Conservation (phyloP, 164 flowering plant genomes). For the Annona cherimola region DNA sequence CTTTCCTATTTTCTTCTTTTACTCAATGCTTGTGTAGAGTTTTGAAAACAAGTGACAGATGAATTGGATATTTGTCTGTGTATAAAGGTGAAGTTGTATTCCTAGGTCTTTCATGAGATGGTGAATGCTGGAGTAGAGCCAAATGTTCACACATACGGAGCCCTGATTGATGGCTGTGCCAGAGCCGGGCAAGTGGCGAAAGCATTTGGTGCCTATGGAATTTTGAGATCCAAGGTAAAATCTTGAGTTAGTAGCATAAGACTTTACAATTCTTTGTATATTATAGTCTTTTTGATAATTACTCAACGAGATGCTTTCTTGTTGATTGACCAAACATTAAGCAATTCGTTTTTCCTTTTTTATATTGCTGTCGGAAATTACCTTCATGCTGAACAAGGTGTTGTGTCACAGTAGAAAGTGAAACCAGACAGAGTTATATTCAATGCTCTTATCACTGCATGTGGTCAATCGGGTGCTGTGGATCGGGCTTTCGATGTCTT, state of each 20-base stretch:
- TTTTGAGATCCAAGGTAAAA: slow-evolving; percentile 89
- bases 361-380: slow-evolving; percentile 3
- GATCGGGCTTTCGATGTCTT: slow-evolving; percentile 97
- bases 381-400: slow-evolving; percentile 28
- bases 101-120: slow-evolving; percentile 91
- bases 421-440: slow-evolving; percentile 96
- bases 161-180: slow-evolving; percentile 97
- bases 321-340: neutral
- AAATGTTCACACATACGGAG: slow-evolving; percentile 88
- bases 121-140: slow-evolving; percentile 85
- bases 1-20: neutral
- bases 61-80: slow-evolving; percentile 4
- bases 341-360: neutral
- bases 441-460: slow-evolving; percentile 95
- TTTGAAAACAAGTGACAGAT: neutral
- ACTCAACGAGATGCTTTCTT: neutral
- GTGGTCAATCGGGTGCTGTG: slow-evolving; percentile 94
- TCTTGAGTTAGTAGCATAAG: neutral
- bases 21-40: neutral
- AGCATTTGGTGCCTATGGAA: slow-evolving; percentile 98
- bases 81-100: slow-evolving; percentile 12
- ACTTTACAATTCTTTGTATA: neutral
- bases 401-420: slow-evolving; percentile 84
- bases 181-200: slow-evolving; percentile 94
- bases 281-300: neutral